Percentiles rank a stretch among this genome's conserved stretches.
Evolutionary conservation across 352 stramenopile species (phyloP).

Genomic region (Pythium folliculosum): DNA sequence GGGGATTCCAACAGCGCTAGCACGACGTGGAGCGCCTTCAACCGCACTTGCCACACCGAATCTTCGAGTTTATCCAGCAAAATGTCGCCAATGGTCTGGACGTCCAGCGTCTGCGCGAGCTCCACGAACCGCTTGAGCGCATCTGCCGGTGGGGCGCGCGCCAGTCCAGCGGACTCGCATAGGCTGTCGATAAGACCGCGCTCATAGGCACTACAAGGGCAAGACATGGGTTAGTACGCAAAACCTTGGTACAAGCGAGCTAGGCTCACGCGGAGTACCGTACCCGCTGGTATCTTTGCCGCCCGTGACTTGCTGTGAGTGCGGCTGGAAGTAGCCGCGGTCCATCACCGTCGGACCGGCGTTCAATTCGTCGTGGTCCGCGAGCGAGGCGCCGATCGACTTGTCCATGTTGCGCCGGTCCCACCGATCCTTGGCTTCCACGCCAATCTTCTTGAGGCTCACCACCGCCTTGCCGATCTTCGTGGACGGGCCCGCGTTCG

Average conservation of each 20-base stretch:
- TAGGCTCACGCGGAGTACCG: too few relatives aligned
- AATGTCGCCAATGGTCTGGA: slow-evolving; percentile 85
- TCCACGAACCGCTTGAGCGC: slow-evolving; percentile 84
- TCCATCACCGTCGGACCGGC: slow-evolving; percentile 66
- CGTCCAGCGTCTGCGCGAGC: slow-evolving; percentile 81
- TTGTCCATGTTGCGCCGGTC: slow-evolving; percentile 90
- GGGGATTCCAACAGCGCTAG: slow-evolving; percentile 76
- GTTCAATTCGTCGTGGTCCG: slow-evolving; percentile 83
- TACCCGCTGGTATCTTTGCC: slow-evolving; percentile 79
- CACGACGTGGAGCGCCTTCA: slow-evolving; percentile 86
- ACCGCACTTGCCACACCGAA: slow-evolving; percentile 73
- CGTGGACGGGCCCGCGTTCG: slow-evolving; percentile 43
- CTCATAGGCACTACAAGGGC: slow-evolving; percentile 69
- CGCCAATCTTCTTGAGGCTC: slow-evolving; percentile 81
- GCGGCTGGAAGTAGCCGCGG: slow-evolving; percentile 75
- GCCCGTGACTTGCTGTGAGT: slow-evolving; percentile 56
- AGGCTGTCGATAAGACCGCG: slow-evolving; percentile 85
- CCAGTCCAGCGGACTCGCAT: slow-evolving; percentile 72
- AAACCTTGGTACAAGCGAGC: not conserved
- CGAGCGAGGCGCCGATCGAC: slow-evolving; percentile 86
- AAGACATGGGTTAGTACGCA: not conserved
- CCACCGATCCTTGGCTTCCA: slow-evolving; percentile 79
- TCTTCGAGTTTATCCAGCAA: slow-evolving; percentile 88
- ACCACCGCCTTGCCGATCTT: slow-evolving; percentile 77
- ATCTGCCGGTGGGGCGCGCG: slow-evolving; percentile 73